These are phyloP conservation scores for Coemansia sp. DNA, from an alignment of 192 early-diverging fungal genomes.

Conservation along the genomic window DNA sequence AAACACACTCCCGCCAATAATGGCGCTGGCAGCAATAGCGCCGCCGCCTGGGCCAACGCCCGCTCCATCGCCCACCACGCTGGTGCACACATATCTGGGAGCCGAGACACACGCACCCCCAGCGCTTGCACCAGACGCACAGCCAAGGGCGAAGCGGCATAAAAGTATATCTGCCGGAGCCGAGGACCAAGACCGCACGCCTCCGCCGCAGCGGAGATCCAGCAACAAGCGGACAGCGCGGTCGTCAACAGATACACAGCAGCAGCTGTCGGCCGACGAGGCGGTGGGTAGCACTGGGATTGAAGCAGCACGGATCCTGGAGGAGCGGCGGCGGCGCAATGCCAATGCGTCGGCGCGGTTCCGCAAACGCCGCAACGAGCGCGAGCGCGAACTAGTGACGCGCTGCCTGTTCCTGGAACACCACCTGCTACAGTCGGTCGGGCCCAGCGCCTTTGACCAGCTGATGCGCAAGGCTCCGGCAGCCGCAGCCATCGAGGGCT, in stretches of 20 bases:
- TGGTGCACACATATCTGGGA: neutral
- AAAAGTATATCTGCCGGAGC: neutral
- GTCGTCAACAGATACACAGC: neutral
- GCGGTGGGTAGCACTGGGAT: neutral
- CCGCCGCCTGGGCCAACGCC: neutral
- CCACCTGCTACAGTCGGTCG: conserved; percentile 27
- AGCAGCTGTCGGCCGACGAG: conserved; percentile 6
- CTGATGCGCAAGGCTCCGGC: conserved; percentile 37
- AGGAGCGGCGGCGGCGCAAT: conserved; percentile 62
- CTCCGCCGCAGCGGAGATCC: neutral
- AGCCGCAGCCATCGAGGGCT: conserved; percentile 3
- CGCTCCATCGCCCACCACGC: neutral
- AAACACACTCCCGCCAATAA: conserved; percentile 4
- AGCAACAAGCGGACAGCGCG: neutral
- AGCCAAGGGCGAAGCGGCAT: neutral
- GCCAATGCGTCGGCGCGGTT: conserved; percentile 66
- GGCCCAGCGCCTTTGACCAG: conserved; percentile 23
- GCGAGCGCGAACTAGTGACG: conserved; percentile 59
- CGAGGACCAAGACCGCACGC: neutral
- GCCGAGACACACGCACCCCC: neutral
- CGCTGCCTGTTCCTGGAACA: conserved; percentile 58
- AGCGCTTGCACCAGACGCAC: neutral
- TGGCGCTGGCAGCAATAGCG: neutral
- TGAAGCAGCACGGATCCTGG: conserved; percentile 54
- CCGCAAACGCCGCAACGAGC: conserved; percentile 64